Percentiles rank a stretch among this genome's conserved stretches.
These are phyloP conservation scores for Yamadazyma siamensis DNA, from an alignment of 1,139 yeast genomes.

Conservation along the genomic window DNA sequence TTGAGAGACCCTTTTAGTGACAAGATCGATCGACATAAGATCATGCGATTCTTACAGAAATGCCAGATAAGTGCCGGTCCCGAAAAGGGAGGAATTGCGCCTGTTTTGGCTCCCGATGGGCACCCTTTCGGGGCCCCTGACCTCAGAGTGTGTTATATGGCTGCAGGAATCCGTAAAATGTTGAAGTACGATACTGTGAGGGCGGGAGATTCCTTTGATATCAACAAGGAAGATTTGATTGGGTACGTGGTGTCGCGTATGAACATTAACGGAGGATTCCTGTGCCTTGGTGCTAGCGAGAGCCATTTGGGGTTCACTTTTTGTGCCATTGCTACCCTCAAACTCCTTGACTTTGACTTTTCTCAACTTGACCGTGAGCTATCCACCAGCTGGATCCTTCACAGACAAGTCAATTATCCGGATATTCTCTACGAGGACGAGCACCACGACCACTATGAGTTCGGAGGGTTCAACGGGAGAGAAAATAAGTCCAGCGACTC, in stretches of 20 bases:
- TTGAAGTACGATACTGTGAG: slow-evolving; percentile 38
- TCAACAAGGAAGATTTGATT: slow-evolving; percentile 38
- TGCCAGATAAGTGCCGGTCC: slow-evolving; percentile 62
- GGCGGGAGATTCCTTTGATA: slow-evolving; percentile 25
- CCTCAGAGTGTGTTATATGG: slow-evolving; percentile 72
- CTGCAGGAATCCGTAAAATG: slow-evolving; percentile 57
- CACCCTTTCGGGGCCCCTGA: slow-evolving; percentile 61
- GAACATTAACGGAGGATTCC: slow-evolving; percentile 66
- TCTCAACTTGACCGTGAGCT: slow-evolving; percentile 12
- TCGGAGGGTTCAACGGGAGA: slow-evolving; percentile 88
- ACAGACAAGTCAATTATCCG: slow-evolving; percentile 55
- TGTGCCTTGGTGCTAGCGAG: slow-evolving; percentile 45
- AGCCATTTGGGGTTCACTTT: slow-evolving; percentile 87
- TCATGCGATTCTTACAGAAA: slow-evolving; percentile 46
- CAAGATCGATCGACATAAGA: slow-evolving; percentile 38
- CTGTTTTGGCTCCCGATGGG: slow-evolving; percentile 27
- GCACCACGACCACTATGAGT: slow-evolving; percentile 40
- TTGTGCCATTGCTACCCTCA: slow-evolving; percentile 73
- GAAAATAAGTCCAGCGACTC: slow-evolving; percentile 83
- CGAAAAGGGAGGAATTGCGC: slow-evolving; percentile 49
- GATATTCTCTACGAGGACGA: slow-evolving; percentile 17
- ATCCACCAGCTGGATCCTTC: slow-evolving; percentile 58
- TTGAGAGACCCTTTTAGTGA: slow-evolving; percentile 38
- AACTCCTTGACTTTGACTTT: slow-evolving; percentile 28
- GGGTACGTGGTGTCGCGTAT: slow-evolving; percentile 42